Base-by-base conservation (phyloP, 257 asterid species). In the Solanum lycopersicoides region DNA sequence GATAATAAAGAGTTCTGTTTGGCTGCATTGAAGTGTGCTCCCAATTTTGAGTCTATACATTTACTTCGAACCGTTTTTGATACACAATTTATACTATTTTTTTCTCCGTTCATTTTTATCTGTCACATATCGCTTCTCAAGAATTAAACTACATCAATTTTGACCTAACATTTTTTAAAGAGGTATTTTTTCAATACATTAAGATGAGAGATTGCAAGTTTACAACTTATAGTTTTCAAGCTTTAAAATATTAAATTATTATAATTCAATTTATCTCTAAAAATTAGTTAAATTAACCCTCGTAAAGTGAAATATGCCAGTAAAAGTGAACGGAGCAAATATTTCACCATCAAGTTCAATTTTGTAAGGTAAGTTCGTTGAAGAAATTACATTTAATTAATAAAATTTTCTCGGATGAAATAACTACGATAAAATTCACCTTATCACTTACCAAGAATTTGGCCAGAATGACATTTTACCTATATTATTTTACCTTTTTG, bases 1-100 rank as follows among this genome's bases (percentile, higher is more conserved):
- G 83, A 76, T 76, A 79, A 25, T 79, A 15, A 79, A 79, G 65
- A 44, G 65, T 79, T 45, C 18, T 80, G 68, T 47, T 80, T 80
- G 84, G 30, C 69, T 80, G 30, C 84, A 79, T 79, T 79, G 25
- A 79, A 45, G 84, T 25, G 65, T 79, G 9, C 65, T 45, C 16
- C 16, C 30, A 80, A 28, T 9, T 80, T 80, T 80, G 69, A 45
- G 69, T 50, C 85, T 80, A 80, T 10, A 16, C 30, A 80, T 80
- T 80, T 80, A 80, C 44, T 47, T 30, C 3, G 11, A 32, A 25
- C 37, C 6, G 28, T 47, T 30, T 80, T 30, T 30, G 12, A 16
- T 47, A 35, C 68, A 47, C 18, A 80, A 74, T 20, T 39, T 21
- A 5, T 37, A 37, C 20, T 74, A 11, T 37, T 74, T 2, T 37